These are phyloP conservation scores for Fraxinus quadrangulata DNA, from an alignment of 257 asterid genomes.

Conservation along the genomic window DNA sequence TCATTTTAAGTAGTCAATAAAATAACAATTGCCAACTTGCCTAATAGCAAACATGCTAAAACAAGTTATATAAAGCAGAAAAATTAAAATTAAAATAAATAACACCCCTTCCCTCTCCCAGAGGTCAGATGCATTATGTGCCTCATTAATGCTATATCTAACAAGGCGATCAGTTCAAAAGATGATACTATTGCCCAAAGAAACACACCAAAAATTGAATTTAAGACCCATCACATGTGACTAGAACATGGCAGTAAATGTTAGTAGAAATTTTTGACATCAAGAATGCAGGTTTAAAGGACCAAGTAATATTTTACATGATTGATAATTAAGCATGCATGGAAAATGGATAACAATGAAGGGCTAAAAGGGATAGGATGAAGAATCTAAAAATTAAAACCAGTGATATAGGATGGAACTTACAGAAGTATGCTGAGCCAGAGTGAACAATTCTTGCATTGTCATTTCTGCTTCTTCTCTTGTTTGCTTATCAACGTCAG, in stretches of 20 bases:
- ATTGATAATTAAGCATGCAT: too few relatives aligned
- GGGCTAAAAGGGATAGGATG: not conserved
- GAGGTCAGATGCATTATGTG: slow-evolving; percentile 2
- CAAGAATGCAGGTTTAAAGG: not conserved
- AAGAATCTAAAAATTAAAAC: slow-evolving; percentile 4
- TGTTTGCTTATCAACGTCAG: slow-evolving; percentile 57
- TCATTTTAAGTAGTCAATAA: not conserved
- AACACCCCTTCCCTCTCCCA: not conserved
- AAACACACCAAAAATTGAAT: slow-evolving; percentile 2
- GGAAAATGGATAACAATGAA: not conserved
- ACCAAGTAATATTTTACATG: not conserved
- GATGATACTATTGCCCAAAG: slow-evolving; percentile 1
- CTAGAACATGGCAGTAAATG: not conserved
- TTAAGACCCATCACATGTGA: not conserved
- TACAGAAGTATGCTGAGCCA: slow-evolving; percentile 96
- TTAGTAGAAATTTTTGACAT: slow-evolving; percentile 17
- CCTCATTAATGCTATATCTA: not conserved
- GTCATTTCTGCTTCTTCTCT: slow-evolving; percentile 81
- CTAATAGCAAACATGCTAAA: not conserved
- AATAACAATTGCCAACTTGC: not conserved
- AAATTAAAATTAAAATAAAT: too few relatives aligned
- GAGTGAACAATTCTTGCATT: slow-evolving; percentile 78
- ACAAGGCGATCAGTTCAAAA: slow-evolving; percentile 4
- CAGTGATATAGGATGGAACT: slow-evolving; percentile 34
- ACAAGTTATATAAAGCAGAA: not conserved